Base-by-base conservation (phyloP, 2,329 filamentous ascomycete genomes). In the Sporothrix euskadiensis region DNA sequence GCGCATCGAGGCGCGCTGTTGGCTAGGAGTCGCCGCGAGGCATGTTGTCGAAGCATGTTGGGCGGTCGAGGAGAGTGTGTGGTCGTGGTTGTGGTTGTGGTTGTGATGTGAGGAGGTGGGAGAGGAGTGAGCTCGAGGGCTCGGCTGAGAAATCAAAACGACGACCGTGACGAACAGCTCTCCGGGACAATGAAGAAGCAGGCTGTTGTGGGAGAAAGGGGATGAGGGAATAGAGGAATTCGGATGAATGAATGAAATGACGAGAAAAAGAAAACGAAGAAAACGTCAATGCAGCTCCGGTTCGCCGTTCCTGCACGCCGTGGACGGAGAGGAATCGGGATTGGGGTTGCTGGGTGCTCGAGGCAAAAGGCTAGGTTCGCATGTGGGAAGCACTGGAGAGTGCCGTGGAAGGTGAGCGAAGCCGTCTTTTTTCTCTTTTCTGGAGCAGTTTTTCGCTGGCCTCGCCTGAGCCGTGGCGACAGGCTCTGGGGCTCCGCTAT, bases 31-130 rank as follows among this genome's bases (percentile, higher is more conserved):
- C 72, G 76, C 71, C 74, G 73, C 30, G 73, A 73, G 63, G 75
- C 74, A 70, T 75, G 72, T 75, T 76, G 76, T 63, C 76, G 61
- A 12, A 77, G 71, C 76, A 77, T 77, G 12, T 10, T 74, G 75
- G 73, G 61, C 69, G 54, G 70, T 16, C 19, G 32, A 9, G 30
- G 70, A 35, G 22, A 30, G 32, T 3, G 16, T 12, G 39, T 12
- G 41, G 41, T 44, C 12, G 35, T 26, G 41, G 41, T 44, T 44
- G 35, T 26, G 41, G 41, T 44, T 44, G 35, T 35, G 35, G 32
- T 63, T 14, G 19, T 12, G 30, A 52, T 26, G 65, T 12, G 14
- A 16, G 6, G 30, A 22, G 66, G 19, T 56, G 19, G 35, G 26
- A 26, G 54, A 49, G 47, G 54, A n/a, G 56, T 30, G 49, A 56